Conservation (phyloP, 2,329 filamentous ascomycete genomes). For the Claviceps purpurea region DNA sequence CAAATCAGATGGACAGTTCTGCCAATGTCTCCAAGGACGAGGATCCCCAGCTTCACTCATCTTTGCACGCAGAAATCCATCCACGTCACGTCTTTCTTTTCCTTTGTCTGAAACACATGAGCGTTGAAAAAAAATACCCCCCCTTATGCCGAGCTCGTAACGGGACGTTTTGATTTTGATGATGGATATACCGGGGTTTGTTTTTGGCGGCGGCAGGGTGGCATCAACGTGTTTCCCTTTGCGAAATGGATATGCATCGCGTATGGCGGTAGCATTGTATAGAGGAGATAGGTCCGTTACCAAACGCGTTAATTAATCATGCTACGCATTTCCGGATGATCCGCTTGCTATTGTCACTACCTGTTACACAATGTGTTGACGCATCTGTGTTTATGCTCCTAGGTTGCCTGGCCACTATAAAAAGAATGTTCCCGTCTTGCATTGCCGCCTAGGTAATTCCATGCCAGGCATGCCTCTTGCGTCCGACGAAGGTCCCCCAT, state of each 20-base stretch:
- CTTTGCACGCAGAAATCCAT: not conserved
- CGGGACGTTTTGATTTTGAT: slow-evolving; percentile 2
- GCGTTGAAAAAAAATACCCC: slow-evolving; percentile 3
- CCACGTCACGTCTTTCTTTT: not conserved
- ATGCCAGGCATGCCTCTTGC: too few relatives aligned
- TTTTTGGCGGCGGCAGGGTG: not conserved
- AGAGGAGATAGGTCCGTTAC: slow-evolving; percentile 3
- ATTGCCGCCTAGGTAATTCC: too few relatives aligned
- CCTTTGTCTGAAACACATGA: slow-evolving; percentile 2
- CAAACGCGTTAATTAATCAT: not conserved
- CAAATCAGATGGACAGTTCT: not conserved
- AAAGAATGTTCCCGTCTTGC: too few relatives aligned
- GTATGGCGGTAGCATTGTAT: slow-evolving; percentile 1
- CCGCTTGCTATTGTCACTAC: too few relatives aligned
- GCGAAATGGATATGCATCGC: not conserved
- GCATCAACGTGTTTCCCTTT: slow-evolving; percentile 5
- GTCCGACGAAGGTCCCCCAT: too few relatives aligned
- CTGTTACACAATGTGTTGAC: too few relatives aligned
- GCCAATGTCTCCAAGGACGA: not conserved
- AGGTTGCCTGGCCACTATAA: too few relatives aligned
- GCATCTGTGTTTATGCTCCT: too few relatives aligned
- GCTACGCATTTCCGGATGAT: not conserved
- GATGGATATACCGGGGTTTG: not conserved
- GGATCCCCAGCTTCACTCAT: not conserved
- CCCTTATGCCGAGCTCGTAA: not conserved